phyloP scores from a whole-genome alignment of 306 rosid species.

The Hylodesmum podocarpum region DNA sequence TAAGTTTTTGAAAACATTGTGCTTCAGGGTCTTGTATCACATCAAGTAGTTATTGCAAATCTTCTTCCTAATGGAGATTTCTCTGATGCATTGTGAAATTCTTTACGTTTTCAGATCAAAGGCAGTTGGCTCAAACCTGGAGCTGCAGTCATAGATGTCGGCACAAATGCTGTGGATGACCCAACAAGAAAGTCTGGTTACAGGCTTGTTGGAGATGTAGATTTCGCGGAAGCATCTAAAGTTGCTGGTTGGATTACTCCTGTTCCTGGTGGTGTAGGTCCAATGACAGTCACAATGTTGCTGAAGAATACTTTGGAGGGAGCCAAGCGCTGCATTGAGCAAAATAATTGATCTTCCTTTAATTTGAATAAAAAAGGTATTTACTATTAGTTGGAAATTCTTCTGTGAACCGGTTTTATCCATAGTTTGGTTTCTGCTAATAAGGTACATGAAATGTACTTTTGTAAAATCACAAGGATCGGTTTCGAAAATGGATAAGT shows the following conservation, averaged over 20 bases:
- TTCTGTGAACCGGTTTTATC: slow-evolving; percentile 23
- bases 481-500: not conserved
- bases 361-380: slow-evolving; percentile 6
- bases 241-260: slow-evolving; percentile 91
- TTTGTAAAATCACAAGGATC: not conserved
- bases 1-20: not conserved
- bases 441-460: slow-evolving; percentile 18
- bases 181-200: slow-evolving; percentile 78
- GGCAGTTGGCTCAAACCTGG: slow-evolving; percentile 96
- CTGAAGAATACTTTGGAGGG: slow-evolving; percentile 83
- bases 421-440: not conserved
- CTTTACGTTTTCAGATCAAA: slow-evolving; percentile 50
- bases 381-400: not conserved
- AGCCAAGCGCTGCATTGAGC: slow-evolving; percentile 61
- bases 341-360: slow-evolving; percentile 30
- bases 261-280: slow-evolving; percentile 96
- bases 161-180: slow-evolving; percentile 86
- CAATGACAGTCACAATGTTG: slow-evolving; percentile 92
- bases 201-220: slow-evolving; percentile 88
- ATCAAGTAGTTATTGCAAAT: not conserved
- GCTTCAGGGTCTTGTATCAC: not conserved
- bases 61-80: slow-evolving; percentile 4
- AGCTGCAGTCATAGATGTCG: slow-evolving; percentile 91
- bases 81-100: slow-evolving; percentile 10
- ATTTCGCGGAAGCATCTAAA: slow-evolving; percentile 80